These are phyloP conservation scores for Schoenoplectus tabernaemontani DNA, from an alignment of 202 grass and related monocot species.

Conservation along the genomic window DNA sequence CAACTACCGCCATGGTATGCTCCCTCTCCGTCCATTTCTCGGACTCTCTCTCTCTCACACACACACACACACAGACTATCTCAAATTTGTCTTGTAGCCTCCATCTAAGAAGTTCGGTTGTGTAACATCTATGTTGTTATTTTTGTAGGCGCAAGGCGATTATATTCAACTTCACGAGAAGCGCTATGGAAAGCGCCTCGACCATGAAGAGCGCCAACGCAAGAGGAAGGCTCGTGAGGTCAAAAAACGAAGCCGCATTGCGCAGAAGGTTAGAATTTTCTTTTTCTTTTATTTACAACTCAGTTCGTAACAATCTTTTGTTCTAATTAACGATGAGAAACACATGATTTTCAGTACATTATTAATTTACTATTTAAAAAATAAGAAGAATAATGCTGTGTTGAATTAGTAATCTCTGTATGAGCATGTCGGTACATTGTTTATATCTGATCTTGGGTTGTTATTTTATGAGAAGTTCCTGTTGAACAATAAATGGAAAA, in stretches of 20 bases:
- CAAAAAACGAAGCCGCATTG: constrained; percentile 45
- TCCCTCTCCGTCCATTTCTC: no score
- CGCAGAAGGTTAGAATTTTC: constrained; percentile 40
- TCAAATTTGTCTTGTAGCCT: neutral
- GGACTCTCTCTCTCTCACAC: neutral
- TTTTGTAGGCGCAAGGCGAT: constrained; percentile 80
- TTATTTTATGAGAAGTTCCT: neutral
- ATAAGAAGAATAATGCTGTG: neutral
- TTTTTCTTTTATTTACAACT: neutral
- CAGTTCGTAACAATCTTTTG: constrained; percentile 5
- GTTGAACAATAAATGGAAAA: neutral
- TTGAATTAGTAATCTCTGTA: neutral
- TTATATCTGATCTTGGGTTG: neutral
- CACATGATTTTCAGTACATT: no score
- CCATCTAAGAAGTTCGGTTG: neutral
- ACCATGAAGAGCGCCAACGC: constrained; percentile 71
- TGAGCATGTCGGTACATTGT: neutral
- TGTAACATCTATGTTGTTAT: neutral
- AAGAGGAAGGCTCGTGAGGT: constrained; percentile 80
- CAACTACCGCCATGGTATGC: constrained; percentile 33
- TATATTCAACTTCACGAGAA: constrained; percentile 80
- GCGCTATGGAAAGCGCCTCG: constrained; percentile 66
- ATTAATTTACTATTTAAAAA: neutral
- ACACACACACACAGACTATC: neutral
- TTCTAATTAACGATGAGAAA: neutral